Conservation (phyloP, 179 eudicot species). For the Spinacia oleracea region DNA sequence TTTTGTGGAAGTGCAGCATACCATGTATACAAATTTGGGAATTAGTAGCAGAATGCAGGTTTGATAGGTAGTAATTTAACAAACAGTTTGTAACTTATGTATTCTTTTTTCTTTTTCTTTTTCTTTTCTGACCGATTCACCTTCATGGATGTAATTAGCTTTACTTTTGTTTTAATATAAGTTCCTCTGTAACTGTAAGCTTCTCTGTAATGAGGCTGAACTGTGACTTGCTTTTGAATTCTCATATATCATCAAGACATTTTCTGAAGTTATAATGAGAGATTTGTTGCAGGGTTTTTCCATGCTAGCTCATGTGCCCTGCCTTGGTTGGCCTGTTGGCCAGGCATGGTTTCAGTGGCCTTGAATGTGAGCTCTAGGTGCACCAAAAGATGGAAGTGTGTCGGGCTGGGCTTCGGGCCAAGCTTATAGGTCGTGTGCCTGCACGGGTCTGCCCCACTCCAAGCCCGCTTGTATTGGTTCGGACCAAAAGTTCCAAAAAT, state of each 20-base stretch:
- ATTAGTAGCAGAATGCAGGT: slow-evolving; percentile 2
- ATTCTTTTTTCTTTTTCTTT: neutral
- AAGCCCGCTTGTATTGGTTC: too few species aligned
- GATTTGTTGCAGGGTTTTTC: neutral
- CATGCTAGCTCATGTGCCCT: neutral
- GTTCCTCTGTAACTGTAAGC: neutral
- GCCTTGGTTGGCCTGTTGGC: neutral
- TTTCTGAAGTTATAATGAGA: too few species aligned
- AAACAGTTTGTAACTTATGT: slow-evolving; percentile 15
- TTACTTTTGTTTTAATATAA: slow-evolving; percentile 10
- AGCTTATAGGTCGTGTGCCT: too few species aligned
- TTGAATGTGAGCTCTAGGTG: too few species aligned
- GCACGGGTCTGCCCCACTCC: too few species aligned
- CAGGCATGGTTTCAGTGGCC: neutral
- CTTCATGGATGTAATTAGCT: slow-evolving; percentile 31
- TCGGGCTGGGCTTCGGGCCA: too few species aligned
- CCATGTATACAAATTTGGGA: slow-evolving; percentile 18
- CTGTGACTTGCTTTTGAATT: slow-evolving; percentile 1
- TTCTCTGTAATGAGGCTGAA: neutral
- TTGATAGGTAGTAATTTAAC: slow-evolving; percentile 13
- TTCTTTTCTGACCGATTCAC: slow-evolving; percentile 1
- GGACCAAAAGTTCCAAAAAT: too few species aligned
- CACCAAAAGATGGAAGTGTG: too few species aligned
- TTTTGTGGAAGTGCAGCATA: slow-evolving; percentile 24
- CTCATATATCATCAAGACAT: neutral